Evolutionary conservation across 352 stramenopile species (phyloP), one percentile per base, ranked within the genome.

Genomic region (Pythium oligandrum): DNA sequence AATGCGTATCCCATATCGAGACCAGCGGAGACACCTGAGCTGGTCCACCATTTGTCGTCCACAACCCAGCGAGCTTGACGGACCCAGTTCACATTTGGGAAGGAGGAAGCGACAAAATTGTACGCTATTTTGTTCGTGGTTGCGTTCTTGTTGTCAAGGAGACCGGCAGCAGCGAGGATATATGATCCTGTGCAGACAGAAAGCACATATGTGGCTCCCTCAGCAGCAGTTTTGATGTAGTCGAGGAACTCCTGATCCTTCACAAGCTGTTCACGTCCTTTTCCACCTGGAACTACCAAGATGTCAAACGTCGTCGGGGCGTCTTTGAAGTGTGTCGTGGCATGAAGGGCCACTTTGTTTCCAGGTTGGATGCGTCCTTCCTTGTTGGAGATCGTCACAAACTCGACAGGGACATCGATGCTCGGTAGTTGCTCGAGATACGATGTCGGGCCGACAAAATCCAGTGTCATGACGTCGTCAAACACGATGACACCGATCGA

Each of bases 111-210:
- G 33, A 87, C 59, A 4, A 66, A 39, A 12, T 67, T 51, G 56
- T 75, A 85, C 33, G 56, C 64, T 35, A 79, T 62, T 49, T 87
- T 87, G 70, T 87, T 87, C 52, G 76, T 85, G 12, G 76, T 87
- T 38, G 76, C 73, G 43, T 50, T 55, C 33, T 67, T 71, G 12
- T 59, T 64, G 38, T 76, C 71, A 31, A 87, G 47, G 11, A 77
- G 59, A 4, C 73, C 76, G 6, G 69, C 68, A 7, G 64, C 57
- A 5, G 67, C 73, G 40, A 87, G 59, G 37, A 84, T 66, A 0
- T 62, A 60, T 1, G 71, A 71, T 2, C 76, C 76, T n/a, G 76
- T 85, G 61, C 76, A 87, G 51, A 87, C 72, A 1, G 63, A 82
- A 35, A 87, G 48, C 49, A 87, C 72, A 48, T 66, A 48, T 31